Evolutionary conservation across 2,329 filamentous ascomycete species (phyloP).

Genomic region (Colletotrichum gigasporum): DNA sequence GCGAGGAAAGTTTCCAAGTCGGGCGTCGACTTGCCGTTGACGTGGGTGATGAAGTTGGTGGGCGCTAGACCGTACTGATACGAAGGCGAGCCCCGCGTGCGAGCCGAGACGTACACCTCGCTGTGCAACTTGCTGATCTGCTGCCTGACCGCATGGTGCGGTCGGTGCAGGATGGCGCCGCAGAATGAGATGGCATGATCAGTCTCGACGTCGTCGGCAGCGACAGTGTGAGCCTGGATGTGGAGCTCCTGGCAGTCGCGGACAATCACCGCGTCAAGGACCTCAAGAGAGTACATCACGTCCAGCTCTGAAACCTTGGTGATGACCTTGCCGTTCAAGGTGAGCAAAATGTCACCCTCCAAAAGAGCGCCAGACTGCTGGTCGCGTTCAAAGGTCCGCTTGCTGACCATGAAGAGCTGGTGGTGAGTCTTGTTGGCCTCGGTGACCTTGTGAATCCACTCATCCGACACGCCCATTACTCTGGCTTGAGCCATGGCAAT

Average conservation of each 20-base stretch:
- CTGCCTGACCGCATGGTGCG: slow-evolving; percentile 95
- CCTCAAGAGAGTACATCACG: slow-evolving; percentile 91
- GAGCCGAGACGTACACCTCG: slow-evolving; percentile 93
- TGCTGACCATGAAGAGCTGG: slow-evolving; percentile 98
- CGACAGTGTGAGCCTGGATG: slow-evolving; percentile 83
- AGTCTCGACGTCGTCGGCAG: slow-evolving; percentile 91
- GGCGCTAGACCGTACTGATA: slow-evolving; percentile 93
- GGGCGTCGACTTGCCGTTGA: slow-evolving; percentile 87
- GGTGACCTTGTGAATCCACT: slow-evolving; percentile 93
- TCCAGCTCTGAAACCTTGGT: slow-evolving; percentile 94
- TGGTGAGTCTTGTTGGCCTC: slow-evolving; percentile 90
- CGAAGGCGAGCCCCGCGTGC: slow-evolving; percentile 82
- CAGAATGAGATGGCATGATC: slow-evolving; percentile 94
- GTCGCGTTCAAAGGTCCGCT: slow-evolving; percentile 76
- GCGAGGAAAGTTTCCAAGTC: slow-evolving; percentile 83
- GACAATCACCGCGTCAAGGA: slow-evolving; percentile 85
- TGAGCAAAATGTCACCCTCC: slow-evolving; percentile 93
- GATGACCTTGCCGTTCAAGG: slow-evolving; percentile 89
- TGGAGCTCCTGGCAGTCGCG: slow-evolving; percentile 83
- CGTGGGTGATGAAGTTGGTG: slow-evolving; percentile 97
- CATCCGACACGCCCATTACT: slow-evolving; percentile 95
- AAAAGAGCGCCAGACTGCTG: slow-evolving; percentile 67
- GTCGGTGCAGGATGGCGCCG: slow-evolving; percentile 90
- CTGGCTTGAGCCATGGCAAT: slow-evolving; percentile 97
- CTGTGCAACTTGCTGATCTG: slow-evolving; percentile 97